phyloP scores from a whole-genome alignment of 1,284 basidiomycete species.

The Laetiporus sulphureus region DNA sequence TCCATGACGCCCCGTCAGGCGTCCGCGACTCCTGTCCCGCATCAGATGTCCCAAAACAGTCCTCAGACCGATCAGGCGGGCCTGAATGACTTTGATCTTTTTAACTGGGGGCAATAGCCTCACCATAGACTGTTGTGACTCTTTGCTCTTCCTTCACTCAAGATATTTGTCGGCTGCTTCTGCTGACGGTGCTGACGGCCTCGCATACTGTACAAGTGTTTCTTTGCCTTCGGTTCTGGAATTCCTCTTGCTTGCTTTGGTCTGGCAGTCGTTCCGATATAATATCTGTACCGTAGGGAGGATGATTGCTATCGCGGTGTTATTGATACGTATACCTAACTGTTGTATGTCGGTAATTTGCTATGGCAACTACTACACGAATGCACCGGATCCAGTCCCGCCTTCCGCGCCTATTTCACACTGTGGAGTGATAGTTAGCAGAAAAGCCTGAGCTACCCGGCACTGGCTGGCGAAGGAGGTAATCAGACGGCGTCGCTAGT shows the following conservation, averaged over 20 bases:
- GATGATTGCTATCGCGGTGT: constrained; percentile 10
- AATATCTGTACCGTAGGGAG: constrained; percentile 17
- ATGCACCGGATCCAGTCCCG: background rate
- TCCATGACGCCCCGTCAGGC: constrained; percentile 19
- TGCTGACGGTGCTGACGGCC: too few relatives aligned
- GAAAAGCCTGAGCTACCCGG: background rate
- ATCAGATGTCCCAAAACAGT: constrained; percentile 21
- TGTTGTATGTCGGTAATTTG: constrained; percentile 11
- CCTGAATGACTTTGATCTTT: constrained; percentile 22
- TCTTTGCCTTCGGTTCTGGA: background rate
- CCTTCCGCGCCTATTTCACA: background rate
- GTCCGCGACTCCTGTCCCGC: constrained; percentile 24
- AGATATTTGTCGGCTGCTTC: too few relatives aligned
- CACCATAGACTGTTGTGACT: too few relatives aligned
- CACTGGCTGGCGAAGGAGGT: too few relatives aligned
- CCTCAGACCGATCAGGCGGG: constrained; percentile 18
- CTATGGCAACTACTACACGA: background rate
- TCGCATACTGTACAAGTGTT: constrained; percentile 8
- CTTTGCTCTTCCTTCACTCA: too few relatives aligned
- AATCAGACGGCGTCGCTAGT: too few relatives aligned
- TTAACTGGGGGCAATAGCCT: constrained; percentile 23
- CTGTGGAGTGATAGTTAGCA: too few relatives aligned
- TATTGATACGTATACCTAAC: constrained; percentile 9
- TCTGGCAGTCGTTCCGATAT: constrained; percentile 7
- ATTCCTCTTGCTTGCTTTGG: background rate